Base-by-base conservation (phyloP, 2,329 filamentous ascomycete species). In the Cytospora piceicola region DNA sequence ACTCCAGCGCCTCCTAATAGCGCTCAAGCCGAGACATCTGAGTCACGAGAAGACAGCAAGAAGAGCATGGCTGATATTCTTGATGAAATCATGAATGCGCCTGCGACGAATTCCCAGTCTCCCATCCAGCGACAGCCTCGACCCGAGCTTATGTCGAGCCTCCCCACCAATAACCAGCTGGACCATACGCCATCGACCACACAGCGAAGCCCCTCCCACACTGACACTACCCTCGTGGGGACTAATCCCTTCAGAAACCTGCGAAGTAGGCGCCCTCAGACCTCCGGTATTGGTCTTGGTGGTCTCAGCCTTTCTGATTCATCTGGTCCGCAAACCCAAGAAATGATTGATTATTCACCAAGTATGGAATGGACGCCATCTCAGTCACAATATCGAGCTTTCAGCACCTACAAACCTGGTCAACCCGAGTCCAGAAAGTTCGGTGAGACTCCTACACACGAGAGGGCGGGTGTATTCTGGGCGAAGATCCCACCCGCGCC, bases 351-450 rank as follows among this genome's bases (percentile, higher is more conserved):
- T 11, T 78, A 83, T 64, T 79, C 78, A 1, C 85, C 90, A 49
- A 83, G 84, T 63, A 93, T 94, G 91, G 91, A 93, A 72, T 92
- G 90, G 87, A 85, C 88, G 2, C 88, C 89, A 0, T 87, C 86
- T 0, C 78, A 80, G 63, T 82, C 83, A n/a, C 78, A 80, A 58
- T 78, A 87, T 67, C 83, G 84, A 61, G 85, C 84, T 11, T 88
- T 88, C 72, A 82, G 79, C 66, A 76, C 81, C 54, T 75, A 78
- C 55, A 75, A 80, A 42, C 70, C 78, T 20, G 74, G 78, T 52
- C 76, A 75, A 60, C 70, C 76, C 66, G 77, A 78, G 54, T 78
- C 80, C 53, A 71, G 78, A 9, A 73, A 77, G 1, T 85, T 85
- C 65, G 79, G 77, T 56, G 78, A 83, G 63, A 75, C 79, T 0